phyloP scores from a whole-genome alignment of 805 yeast species.

The Babjeviella inositovora region DNA sequence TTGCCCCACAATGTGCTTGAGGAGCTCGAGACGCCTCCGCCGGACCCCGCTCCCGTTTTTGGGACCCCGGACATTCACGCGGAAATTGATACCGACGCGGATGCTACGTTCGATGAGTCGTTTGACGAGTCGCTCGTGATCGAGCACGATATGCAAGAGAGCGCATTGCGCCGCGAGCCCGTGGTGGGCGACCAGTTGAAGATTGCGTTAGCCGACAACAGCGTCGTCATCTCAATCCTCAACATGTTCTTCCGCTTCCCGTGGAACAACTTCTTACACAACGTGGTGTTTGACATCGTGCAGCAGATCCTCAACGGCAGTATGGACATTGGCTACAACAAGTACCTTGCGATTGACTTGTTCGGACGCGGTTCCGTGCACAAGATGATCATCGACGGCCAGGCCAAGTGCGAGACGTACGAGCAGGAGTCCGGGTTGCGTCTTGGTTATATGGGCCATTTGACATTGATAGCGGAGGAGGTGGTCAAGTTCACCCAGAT shows the following conservation, averaged over 20 bases:
- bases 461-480: constrained; percentile 87
- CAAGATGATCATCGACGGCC: constrained; percentile 44
- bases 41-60: neutral
- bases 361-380: constrained; percentile 51
- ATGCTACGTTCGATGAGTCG: constrained; percentile 8
- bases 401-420: constrained; percentile 36
- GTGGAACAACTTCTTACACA: constrained; percentile 95
- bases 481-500: constrained; percentile 71
- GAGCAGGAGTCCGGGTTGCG: constrained; percentile 47
- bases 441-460: constrained; percentile 94
- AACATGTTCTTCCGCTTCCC: constrained; percentile 72
- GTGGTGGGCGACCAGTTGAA: constrained; percentile 83
- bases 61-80: too few species aligned
- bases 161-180: constrained; percentile 32
- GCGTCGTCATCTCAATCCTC: constrained; percentile 51
- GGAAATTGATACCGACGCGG: constrained; percentile 8
- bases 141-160: constrained; percentile 10
- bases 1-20: too few species aligned
- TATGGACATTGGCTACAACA: constrained; percentile 73
- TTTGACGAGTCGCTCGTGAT: constrained; percentile 4
- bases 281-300: constrained; percentile 90
- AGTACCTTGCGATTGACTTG: constrained; percentile 55
- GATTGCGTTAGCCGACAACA: constrained; percentile 63
- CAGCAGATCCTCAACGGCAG: constrained; percentile 90
- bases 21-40: neutral